Conservation (phyloP, 192 early-diverging fungal genomes). For the Cladochytrium replicatum region DNA sequence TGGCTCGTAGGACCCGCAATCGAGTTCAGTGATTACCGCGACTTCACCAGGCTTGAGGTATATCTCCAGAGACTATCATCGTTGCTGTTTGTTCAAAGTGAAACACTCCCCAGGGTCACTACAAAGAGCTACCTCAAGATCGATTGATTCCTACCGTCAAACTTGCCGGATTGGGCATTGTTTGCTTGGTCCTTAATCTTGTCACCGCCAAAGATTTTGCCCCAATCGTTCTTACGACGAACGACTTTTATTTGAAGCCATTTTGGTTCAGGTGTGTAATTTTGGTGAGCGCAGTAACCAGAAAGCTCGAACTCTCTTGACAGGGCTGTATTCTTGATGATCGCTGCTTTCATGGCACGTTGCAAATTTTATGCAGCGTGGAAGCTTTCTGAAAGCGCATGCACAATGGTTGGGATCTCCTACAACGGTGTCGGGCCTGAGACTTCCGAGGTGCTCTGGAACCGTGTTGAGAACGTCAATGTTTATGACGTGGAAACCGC, state of each 20-base stretch:
- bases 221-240: too few relatives aligned
- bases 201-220: too few relatives aligned
- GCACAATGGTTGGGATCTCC: conserved; percentile 69
- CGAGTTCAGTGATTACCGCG: conserved; percentile 48
- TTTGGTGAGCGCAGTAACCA: neutral
- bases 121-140: too few relatives aligned
- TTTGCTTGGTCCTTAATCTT: too few relatives aligned
- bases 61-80: too few relatives aligned
- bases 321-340: neutral
- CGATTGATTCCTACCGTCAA: too few relatives aligned
- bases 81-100: too few relatives aligned
- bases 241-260: too few relatives aligned
- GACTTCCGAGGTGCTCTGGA: conserved; percentile 44
- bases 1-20: conserved; percentile 79
- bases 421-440: conserved; percentile 57
- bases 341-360: too few relatives aligned
- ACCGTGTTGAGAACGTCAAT: conserved; percentile 66
- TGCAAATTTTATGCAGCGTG: conserved; percentile 48
- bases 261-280: too few relatives aligned
- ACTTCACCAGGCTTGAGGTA: conserved; percentile 39
- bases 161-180: too few relatives aligned
- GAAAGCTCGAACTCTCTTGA: neutral
- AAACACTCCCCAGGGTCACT: too few relatives aligned
- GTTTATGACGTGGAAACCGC: conserved; percentile 54
- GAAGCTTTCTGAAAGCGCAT: conserved; percentile 83